Evolutionary conservation across 2,329 filamentous ascomycete genomes (phyloP), one percentile per base, ranked within the genome.

Genomic region (Tolypocladium cylindrosporum): DNA sequence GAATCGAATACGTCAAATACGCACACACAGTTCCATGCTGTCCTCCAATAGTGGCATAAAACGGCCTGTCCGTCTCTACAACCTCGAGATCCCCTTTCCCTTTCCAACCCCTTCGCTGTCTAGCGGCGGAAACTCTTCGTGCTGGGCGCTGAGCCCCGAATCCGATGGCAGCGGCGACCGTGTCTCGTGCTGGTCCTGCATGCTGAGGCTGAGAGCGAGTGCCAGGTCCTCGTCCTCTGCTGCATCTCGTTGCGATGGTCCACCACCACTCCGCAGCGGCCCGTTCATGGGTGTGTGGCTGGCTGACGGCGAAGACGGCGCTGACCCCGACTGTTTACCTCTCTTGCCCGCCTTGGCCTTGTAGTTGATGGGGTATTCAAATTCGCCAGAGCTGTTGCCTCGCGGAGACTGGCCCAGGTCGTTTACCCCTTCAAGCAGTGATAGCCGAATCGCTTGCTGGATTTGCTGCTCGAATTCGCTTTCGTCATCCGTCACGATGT

Each of bases 371-470:
- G 78, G 72, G 54, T 80, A 78, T 43, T 82, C 79, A 60, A 78
- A 80, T 19, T 79, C 79, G 21, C 75, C 74, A 10, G 75, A 76
- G 60, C 75, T 77, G 60, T 74, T 72, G 27, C 69, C 77, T 11
- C 66, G 72, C 0, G 79, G 76, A 4, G 78, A 79, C 50, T 76
- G 71, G 1, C 72, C 75, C 1, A 67, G 64, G 36, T 80, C 79
- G 56, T 80, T 77, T 42, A 77, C 75, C 7, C 77, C 76, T 62
- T 87, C 83, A 55, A 86, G 72, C 8, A 87, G 71, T 2, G 82
- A 86, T 11, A 87, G 72, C 0, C 83, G 79, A 43, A 87, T 83
- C 1, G 84, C 85, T 56, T 82, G 78, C 69, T 86, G 83, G 11
- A 87, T 78, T 64, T 84, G 81, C 55, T 78, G 76, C 65, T 87